phyloP scores from a whole-genome alignment of 352 stramenopile species.

The Phytophthora cajani region DNA sequence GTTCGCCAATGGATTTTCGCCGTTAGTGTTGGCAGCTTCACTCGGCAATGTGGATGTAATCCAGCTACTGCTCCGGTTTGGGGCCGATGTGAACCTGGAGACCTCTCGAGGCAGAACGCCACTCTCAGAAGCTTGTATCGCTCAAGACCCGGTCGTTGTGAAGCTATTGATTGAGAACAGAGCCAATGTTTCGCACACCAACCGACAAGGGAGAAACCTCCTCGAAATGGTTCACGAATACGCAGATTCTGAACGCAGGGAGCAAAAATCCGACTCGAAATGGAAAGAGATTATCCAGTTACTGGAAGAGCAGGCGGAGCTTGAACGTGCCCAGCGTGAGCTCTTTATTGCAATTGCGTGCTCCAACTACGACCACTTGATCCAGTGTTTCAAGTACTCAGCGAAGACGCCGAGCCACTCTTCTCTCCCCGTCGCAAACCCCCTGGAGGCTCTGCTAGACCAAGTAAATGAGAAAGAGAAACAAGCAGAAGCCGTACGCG shows the following conservation, averaged over 20 bases:
- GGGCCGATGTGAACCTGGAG: slow-evolving; percentile 77
- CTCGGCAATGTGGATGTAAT: slow-evolving; percentile 54
- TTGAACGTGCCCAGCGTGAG: slow-evolving; percentile 59
- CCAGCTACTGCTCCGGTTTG: slow-evolving; percentile 65
- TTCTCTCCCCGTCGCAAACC: slow-evolving; percentile 6
- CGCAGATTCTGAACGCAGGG: slow-evolving; percentile 15
- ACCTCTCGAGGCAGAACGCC: slow-evolving; percentile 69
- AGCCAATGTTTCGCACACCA: slow-evolving; percentile 66
- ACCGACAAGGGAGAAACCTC: slow-evolving; percentile 62
- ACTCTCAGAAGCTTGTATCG: slow-evolving; percentile 66
- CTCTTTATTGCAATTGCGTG: slow-evolving; percentile 76
- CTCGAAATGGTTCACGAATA: slow-evolving; percentile 45
- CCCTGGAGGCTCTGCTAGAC: slow-evolving; percentile 27
- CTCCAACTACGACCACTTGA: slow-evolving; percentile 72
- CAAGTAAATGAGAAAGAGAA: slow-evolving; percentile 31
- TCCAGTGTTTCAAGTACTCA: slow-evolving; percentile 52
- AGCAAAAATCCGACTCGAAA: slow-evolving; percentile 11
- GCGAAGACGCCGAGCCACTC: slow-evolving; percentile 18
- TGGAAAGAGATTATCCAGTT: slow-evolving; percentile 49
- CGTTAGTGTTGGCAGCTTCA: slow-evolving; percentile 57
- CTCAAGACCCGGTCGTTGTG: slow-evolving; percentile 55
- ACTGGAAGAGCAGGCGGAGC: slow-evolving; percentile 47
- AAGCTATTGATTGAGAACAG: slow-evolving; percentile 66
- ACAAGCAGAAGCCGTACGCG: slow-evolving; percentile 13
- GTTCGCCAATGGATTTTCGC: slow-evolving; percentile 73